Evolutionary conservation across 257 asterid genomes (phyloP), one percentile per base, ranked within the genome.

Genomic region (Gardenia jasminoides): DNA sequence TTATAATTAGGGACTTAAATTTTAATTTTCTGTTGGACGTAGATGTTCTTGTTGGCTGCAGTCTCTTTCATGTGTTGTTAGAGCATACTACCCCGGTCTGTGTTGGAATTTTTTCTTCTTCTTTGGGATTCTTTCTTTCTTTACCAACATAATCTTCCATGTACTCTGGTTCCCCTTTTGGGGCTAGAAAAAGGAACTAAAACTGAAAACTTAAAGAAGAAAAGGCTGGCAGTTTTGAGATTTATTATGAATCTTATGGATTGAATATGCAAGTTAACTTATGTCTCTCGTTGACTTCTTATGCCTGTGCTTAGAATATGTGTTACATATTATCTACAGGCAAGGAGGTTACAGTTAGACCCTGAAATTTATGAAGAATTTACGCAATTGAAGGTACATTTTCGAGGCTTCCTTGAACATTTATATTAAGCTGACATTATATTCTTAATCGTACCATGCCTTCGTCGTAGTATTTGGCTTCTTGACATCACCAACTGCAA

Each of bases 311-410:
- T 9, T 46, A 39, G 36, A 66, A 33, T 31, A 13, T 74, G 30
- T 12, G 66, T 64, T 20, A 59, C 36, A 39, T 56, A n/a, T 62
- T 83, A 64, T 19, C 88, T 81, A 76, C 93, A 93, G 97, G 99
- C 98, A 39, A 89, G 93, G 89, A 90, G 88, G 80, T 81, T 96
- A 77, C 77, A 93, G 83, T 90, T 96, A 24, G 99, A 93, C 79
- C 99, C 99, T 54, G 98, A 98, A 67, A 91, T 96, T 80, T 97
- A 96, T 82, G 99, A 96, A 83, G 99, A 96, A 84, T 96, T 96
- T 84, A 92, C 88, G 76, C 87, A 98, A 75, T 84, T 93, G 78
- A 96, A 96, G 98, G 99, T 96, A 52, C 75, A 36, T 72, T 39
- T 67, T 86, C 24, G 50, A 7, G 75, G 48, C 36, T 39, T 33